These are phyloP conservation scores for Quercus phellos DNA, from an alignment of 331 rosid species.

Conservation along the genomic window DNA sequence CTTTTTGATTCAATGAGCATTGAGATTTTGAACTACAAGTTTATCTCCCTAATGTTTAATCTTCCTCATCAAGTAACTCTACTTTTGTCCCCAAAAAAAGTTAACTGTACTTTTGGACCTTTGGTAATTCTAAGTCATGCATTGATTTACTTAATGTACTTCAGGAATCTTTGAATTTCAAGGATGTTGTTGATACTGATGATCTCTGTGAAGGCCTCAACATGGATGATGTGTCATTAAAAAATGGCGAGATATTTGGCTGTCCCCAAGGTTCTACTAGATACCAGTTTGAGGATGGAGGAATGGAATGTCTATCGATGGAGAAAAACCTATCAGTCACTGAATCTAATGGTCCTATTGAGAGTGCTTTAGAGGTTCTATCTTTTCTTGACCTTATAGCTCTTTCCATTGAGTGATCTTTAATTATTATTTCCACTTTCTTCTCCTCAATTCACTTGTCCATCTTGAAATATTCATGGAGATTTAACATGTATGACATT, in stretches of 20 bases:
- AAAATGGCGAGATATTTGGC: slow-evolving; percentile 41
- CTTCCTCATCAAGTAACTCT: not conserved
- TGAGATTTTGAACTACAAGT: not conserved
- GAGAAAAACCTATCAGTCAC: slow-evolving; percentile 49
- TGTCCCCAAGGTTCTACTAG: slow-evolving; percentile 37
- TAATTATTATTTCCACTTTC: not conserved
- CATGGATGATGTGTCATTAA: slow-evolving; percentile 40
- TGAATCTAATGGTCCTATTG: slow-evolving; percentile 49
- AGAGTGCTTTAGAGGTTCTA: slow-evolving; percentile 57
- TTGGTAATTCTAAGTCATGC: not conserved
- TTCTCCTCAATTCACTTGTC: not conserved
- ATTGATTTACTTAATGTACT: slow-evolving; percentile 8
- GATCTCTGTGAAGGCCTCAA: slow-evolving; percentile 48
- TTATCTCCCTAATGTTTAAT: not conserved
- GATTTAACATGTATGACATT: not conserved
- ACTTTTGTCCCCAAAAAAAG: not conserved
- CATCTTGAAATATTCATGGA: not conserved
- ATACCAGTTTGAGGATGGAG: slow-evolving; percentile 52
- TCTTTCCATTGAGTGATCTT: not conserved
- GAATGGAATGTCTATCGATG: slow-evolving; percentile 50
- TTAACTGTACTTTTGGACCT: not conserved
- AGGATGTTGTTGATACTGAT: slow-evolving; percentile 41
- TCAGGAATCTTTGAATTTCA: slow-evolving; percentile 44
- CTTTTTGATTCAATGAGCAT: not conserved
- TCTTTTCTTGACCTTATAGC: not conserved